Evolutionary conservation across 441 rosid genomes (phyloP), one percentile per base, ranked within the genome.

Genomic region (Biscutella laevigata): DNA sequence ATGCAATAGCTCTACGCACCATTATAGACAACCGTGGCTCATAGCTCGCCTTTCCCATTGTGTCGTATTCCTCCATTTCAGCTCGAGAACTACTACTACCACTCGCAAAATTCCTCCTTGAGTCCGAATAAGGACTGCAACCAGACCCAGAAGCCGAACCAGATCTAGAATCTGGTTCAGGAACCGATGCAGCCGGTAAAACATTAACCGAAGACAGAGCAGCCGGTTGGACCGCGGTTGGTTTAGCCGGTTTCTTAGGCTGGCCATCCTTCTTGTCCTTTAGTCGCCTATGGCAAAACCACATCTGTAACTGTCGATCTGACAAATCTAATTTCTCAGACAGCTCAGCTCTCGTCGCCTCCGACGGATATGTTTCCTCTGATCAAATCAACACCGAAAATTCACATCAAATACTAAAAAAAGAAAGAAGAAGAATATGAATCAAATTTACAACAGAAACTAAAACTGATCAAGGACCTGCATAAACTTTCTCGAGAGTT

Each of bases 241-340:
- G 65, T 62, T 82, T 82, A 0, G 57, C 76, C 21, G 72, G 74
- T 61, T 70, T 86, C 70, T 80, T 80, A 0, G 67, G 26, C 8
- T 78, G 68, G 19, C 61, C 72, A 33, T 75, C 85, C 57, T 80
- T 94, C 71, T 84, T 82, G 60, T 89, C 97, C 77, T 94, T 94
- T 65, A 94, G 66, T 52, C 99, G 67, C 73, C 99, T 75, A 74
- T 94, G 99, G 53, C 99, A 94, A 70, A 94, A 94, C 99, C 99
- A 94, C 97, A 89, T 94, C 90, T 87, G 99, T 66, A 94, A 70
- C 62, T 94, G 99, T 75, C 99, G 89, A 73, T 94, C 99, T 46
- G 96, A 56, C 27, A 94, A 80, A 40, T 86, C 88, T 53, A 89
- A 77, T 66, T 81, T 84, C 74, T 78, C 83, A 7, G 99, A 89